Base-by-base conservation (phyloP, 2,329 filamentous ascomycete genomes). In the Celoporthe dispersa region DNA sequence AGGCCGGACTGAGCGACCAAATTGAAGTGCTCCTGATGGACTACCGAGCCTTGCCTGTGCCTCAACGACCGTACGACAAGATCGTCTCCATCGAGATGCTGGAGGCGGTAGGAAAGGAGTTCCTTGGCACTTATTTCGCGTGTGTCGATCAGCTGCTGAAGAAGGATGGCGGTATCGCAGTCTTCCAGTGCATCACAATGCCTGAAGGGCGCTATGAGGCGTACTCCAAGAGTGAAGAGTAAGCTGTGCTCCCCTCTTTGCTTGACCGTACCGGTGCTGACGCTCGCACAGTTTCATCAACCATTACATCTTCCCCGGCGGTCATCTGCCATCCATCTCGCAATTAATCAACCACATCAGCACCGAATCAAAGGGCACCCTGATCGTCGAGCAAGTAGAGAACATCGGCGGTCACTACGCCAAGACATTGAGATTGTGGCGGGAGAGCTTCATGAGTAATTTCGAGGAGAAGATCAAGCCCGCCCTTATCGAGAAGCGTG, bases 101-200 rank as follows among this genome's bases (percentile, higher is more conserved):
- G 31, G 92, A 94, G 80, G 90, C 90, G 1, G 91, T 93, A 0
- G 91, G 91, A 3, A 82, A 85, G 66, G 89, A 91, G 75, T 93
- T 88, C 74, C 79, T 94, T 41, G 82, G 84, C 28, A 90, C 86
- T 1, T 94, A 93, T 76, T 94, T 94, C 76, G 80, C 82, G 25
- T 88, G 86, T 73, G 83, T 94, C 65, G 82, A 92, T 74, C 82
- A 82, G 69, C 78, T 92, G 41, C 78, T 94, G 59, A 92, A 93
- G 78, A 84, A 83, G 63, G 84, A 90, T 22, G 89, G 88, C 2
- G 88, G 90, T 0, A 86, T 92, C 59, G 90, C 88, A 8, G 87
- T 91, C 63, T 92, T 94, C 78, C 91, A 93, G 78, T 92, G 91
- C 79, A 93, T 93, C 76, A 93, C 91, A 1, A 93, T 93, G 86